Percentiles rank a stretch among this genome's conserved stretches.
Conservation (phyloP, 1,284 basidiomycete species). For the Trichosporon inkin region DNA sequence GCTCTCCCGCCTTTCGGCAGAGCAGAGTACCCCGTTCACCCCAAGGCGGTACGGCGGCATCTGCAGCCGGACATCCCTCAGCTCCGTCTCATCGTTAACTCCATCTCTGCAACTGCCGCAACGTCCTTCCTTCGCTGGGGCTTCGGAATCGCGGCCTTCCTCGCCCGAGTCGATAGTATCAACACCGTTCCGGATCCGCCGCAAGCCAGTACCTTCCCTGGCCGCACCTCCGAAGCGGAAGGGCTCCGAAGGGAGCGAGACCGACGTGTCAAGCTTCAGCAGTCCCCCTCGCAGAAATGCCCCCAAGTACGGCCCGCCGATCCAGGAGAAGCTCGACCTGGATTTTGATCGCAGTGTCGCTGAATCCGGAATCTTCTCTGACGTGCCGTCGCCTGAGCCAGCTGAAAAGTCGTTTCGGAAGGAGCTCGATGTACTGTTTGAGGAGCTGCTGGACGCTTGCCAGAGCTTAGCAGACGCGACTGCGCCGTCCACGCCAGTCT, state of each 20-base stretch:
- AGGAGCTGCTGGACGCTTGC: constrained; percentile 21
- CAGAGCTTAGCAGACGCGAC: neutral
- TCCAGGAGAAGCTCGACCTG: neutral
- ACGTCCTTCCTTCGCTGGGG: neutral
- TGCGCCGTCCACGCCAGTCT: neutral
- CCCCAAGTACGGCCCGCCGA: too few species aligned
- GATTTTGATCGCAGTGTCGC: neutral
- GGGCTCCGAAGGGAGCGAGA: neutral
- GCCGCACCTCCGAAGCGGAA: neutral
- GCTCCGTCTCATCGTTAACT: neutral
- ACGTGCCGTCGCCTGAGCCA: neutral
- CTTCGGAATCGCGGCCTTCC: neutral
- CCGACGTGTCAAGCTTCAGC: neutral
- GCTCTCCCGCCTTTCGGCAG: constrained; percentile 1
- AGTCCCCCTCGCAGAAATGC: neutral
- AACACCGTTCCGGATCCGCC: constrained; percentile 16
- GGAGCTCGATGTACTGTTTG: constrained; percentile 22
- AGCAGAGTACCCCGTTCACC: neutral
- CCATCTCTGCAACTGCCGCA: neutral
- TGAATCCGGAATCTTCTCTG: neutral
- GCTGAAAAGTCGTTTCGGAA: constrained; percentile 4
- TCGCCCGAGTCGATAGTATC: constrained; percentile 6
- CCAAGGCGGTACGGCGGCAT: neutral
- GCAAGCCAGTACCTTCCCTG: constrained; percentile 15
- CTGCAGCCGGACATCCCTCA: neutral